Percentiles rank a stretch among this genome's conserved stretches.
These are phyloP conservation scores for Mycena capillaripes DNA, from an alignment of 768 basidiomycete genomes.

Conservation along the genomic window DNA sequence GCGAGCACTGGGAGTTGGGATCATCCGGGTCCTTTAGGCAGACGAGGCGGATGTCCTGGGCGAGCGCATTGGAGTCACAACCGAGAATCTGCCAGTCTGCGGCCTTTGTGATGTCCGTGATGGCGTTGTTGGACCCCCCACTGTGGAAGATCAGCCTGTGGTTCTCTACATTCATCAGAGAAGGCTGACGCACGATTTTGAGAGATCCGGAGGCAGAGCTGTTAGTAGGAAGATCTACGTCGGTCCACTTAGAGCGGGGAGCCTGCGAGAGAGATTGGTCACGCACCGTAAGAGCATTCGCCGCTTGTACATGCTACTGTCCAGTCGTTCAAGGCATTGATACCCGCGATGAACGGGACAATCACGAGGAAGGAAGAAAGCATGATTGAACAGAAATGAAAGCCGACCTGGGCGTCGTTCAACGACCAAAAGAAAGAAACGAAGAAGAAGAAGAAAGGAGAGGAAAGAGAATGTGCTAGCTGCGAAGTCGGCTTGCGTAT, in stretches of 20 bases:
- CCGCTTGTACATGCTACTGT: conserved; percentile 23
- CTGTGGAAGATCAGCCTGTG: too few relatives aligned
- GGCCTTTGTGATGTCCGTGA: conserved; percentile 56
- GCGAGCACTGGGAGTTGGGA: conserved; percentile 41
- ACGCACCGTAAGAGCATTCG: conserved; percentile 22
- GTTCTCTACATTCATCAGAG: too few relatives aligned
- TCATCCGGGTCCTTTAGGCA: conserved; percentile 42
- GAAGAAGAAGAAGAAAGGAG: too few relatives aligned
- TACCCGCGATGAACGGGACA: conserved; percentile 10
- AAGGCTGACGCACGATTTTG: too few relatives aligned
- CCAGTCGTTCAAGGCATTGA: conserved; percentile 34
- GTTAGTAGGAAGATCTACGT: conserved; percentile 19
- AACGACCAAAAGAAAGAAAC: too few relatives aligned
- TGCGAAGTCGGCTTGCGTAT: too few relatives aligned
- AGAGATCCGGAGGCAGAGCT: conserved; percentile 14
- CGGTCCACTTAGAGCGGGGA: background rate
- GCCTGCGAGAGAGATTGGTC: background rate
- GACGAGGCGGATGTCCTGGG: conserved; percentile 52
- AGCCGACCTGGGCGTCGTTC: too few relatives aligned
- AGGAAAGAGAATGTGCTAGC: too few relatives aligned
- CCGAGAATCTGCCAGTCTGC: conserved; percentile 56
- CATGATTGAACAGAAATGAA: background rate
- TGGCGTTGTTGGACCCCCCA: conserved; percentile 40
- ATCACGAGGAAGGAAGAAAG: conserved; percentile 4
- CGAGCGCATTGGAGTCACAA: conserved; percentile 45